Evolutionary conservation across 177 flowering plant species (phyloP).

Genomic region (Vitis hybrid): DNA sequence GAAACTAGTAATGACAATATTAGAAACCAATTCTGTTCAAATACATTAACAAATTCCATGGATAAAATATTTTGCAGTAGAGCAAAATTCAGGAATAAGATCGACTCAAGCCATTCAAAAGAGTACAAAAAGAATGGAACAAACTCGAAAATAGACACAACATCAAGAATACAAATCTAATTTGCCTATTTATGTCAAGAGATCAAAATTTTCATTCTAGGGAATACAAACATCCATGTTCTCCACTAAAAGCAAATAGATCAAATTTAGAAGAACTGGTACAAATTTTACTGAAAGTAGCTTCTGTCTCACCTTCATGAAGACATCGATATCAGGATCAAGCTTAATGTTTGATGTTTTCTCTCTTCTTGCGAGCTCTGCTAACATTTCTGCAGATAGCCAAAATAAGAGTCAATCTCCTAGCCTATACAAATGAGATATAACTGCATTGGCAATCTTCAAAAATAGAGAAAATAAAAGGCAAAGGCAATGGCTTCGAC

Average conservation of each 20-base stretch:
- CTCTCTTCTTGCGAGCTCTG: slow-evolving; percentile 37
- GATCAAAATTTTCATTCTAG: too few species aligned
- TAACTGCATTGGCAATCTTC: not conserved
- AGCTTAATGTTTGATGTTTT: slow-evolving; percentile 34
- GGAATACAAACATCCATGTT: too few species aligned
- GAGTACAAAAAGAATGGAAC: too few species aligned
- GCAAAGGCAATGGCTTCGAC: slow-evolving; percentile 23
- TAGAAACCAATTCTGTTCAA: too few species aligned
- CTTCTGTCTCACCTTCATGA: slow-evolving; percentile 33
- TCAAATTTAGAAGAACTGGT: not conserved
- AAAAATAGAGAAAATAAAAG: not conserved
- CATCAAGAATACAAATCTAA: not conserved
- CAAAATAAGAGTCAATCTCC: not conserved
- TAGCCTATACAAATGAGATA: not conserved
- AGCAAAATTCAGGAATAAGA: too few species aligned
- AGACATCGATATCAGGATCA: slow-evolving; percentile 42
- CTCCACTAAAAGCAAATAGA: too few species aligned
- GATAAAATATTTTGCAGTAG: too few species aligned
- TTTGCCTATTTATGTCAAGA: too few species aligned
- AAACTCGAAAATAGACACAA: not conserved
- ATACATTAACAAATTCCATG: too few species aligned
- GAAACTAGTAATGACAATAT: too few species aligned
- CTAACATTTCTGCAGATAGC: slow-evolving; percentile 30
- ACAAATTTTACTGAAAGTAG: not conserved
- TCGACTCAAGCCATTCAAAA: too few species aligned